Percentiles rank a stretch among this genome's conserved stretches.
phyloP scores from a whole-genome alignment of 2,329 filamentous ascomycete species.

The Zopfia rhizophila region DNA sequence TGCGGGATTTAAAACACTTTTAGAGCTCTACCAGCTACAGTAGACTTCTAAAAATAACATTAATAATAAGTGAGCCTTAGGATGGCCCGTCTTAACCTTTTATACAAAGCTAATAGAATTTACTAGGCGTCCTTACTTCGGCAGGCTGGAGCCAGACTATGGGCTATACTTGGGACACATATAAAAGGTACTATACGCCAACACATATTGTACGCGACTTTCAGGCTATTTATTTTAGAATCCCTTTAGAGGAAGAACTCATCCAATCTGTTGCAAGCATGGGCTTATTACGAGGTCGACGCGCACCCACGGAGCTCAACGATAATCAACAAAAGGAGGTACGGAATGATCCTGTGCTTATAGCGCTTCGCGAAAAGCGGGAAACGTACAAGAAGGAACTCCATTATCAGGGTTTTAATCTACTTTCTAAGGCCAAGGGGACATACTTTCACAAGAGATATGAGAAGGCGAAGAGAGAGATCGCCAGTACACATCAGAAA shows the following conservation, averaged over 20 bases:
- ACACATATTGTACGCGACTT: constrained; percentile 18
- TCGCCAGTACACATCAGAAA: constrained; percentile 1
- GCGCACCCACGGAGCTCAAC: constrained; percentile 21
- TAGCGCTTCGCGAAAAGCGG: constrained; percentile 9
- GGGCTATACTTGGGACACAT: constrained; percentile 11
- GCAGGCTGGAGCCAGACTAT: constrained; percentile 16
- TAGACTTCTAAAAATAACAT: constrained; percentile 27
- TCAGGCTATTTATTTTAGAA: constrained; percentile 25
- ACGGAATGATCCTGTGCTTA: constrained; percentile 19
- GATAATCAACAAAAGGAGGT: constrained; percentile 19
- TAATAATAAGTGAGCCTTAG: constrained; percentile 26
- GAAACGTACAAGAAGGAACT: constrained; percentile 10
- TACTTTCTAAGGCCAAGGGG: constrained; percentile 10
- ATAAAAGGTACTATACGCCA: constrained; percentile 17
- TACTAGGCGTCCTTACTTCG: constrained; percentile 6
- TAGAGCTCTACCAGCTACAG: constrained; percentile 29
- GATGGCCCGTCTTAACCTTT: constrained; percentile 6
- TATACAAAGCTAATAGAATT: constrained; percentile 10
- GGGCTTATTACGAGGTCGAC: constrained; percentile 20
- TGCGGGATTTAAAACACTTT: constrained; percentile 24
- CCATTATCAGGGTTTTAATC: constrained; percentile 12
- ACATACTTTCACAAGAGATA: constrained; percentile 12
- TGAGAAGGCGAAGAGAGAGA: neutral
- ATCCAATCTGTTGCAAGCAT: constrained; percentile 25
- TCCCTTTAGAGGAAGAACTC: constrained; percentile 16